phyloP scores from a whole-genome alignment of 352 stramenopile genomes.

The Thraustochytrium striatum region DNA sequence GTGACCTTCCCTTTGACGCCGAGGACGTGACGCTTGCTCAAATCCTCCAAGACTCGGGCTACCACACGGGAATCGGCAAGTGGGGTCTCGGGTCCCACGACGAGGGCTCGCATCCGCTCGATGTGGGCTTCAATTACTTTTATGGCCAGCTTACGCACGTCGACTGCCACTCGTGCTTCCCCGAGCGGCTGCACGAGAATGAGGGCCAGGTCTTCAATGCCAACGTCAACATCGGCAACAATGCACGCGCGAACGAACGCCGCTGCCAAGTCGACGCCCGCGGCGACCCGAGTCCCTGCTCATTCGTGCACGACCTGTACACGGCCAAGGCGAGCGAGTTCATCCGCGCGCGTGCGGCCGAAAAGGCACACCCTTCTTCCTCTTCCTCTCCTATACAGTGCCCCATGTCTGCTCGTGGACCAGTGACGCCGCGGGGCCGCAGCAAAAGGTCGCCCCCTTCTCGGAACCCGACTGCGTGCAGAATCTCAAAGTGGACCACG shows the following conservation, averaged over 20 bases:
- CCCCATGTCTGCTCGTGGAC: conserved; percentile 37
- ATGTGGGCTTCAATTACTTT: conserved; percentile 26
- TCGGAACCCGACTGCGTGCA: background rate
- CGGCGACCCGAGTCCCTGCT: background rate
- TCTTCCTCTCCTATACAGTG: conserved; percentile 16
- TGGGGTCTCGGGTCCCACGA: background rate
- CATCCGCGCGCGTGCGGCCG: background rate
- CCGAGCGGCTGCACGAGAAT: background rate
- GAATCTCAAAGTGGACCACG: background rate
- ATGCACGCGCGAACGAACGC: background rate
- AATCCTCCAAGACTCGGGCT: background rate
- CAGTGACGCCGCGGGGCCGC: background rate
- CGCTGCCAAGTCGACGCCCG: background rate
- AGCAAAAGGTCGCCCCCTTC: conserved; percentile 26
- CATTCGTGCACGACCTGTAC: conserved; percentile 36
- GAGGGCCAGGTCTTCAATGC: background rate
- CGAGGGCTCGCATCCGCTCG: conserved; percentile 1
- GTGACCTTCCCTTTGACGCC: background rate
- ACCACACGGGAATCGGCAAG: conserved; percentile 37
- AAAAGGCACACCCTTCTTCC: conserved; percentile 7
- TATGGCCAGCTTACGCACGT: conserved; percentile 27
- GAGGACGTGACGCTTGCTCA: conserved; percentile 7
- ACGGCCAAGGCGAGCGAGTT: background rate
- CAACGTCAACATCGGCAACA: background rate
- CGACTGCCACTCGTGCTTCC: conserved; percentile 11